Evolutionary conservation across 2,329 filamentous ascomycete genomes (phyloP).

Genomic region (Botryotinia narcissicola): DNA sequence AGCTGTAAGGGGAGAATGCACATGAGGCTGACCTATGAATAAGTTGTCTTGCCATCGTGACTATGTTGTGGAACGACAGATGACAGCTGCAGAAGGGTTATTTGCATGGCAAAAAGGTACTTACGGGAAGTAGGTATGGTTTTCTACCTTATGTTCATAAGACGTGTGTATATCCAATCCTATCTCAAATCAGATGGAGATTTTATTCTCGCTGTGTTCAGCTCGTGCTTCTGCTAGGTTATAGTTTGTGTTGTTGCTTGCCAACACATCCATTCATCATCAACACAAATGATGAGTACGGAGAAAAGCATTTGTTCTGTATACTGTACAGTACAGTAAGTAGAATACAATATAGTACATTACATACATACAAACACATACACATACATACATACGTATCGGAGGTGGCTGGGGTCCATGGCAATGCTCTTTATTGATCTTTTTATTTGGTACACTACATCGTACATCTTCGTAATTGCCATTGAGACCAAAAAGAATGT

Average conservation of each 20-base stretch:
- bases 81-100: slow-evolving; percentile 22
- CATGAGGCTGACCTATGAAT: slow-evolving; percentile 23
- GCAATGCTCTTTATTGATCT: not conserved
- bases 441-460: not conserved
- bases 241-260: slow-evolving; percentile 18
- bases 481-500: not conserved
- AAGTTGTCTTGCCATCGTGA: slow-evolving; percentile 22
- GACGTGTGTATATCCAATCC: slow-evolving; percentile 20
- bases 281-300: slow-evolving; percentile 16
- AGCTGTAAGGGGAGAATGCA: slow-evolving; percentile 13
- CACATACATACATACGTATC: not conserved
- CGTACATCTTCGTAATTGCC: not conserved
- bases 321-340: not conserved
- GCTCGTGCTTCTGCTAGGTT: slow-evolving; percentile 18
- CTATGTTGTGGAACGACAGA: slow-evolving; percentile 20
- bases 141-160: slow-evolving; percentile 16
- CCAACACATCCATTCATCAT: slow-evolving; percentile 21
- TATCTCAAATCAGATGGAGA: slow-evolving; percentile 13
- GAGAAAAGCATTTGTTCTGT: slow-evolving; percentile 14
- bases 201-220: slow-evolving; percentile 20
- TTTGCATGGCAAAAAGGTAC: slow-evolving; percentile 18
- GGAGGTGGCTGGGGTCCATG: not conserved
- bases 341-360: not conserved
- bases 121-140: slow-evolving; percentile 4
- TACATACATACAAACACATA: not conserved